Conservation (phyloP, 805 yeast genomes). For the Saccharomycopsis guyanensis region DNA sequence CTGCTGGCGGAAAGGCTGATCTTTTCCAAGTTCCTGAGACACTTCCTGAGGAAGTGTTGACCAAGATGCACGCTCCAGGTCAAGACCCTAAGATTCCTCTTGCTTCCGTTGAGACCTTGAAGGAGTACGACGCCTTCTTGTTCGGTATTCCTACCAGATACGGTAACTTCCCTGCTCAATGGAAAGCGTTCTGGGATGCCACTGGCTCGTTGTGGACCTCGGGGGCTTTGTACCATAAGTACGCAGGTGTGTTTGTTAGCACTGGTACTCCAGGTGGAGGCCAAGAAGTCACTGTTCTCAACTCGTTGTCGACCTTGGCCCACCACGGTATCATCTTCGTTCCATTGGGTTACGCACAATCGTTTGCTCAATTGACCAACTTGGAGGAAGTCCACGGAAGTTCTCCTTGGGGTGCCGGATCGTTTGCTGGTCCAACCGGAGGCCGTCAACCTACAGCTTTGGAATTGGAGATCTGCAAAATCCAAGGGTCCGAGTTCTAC, state of each 20-base stretch:
- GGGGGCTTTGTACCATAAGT: constrained; percentile 64
- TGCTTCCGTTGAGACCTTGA: constrained; percentile 48
- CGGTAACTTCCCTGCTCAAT: constrained; percentile 70
- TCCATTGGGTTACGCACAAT: constrained; percentile 64
- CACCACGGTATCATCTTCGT: constrained; percentile 75
- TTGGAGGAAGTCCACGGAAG: constrained; percentile 70
- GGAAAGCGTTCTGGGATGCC: constrained; percentile 64
- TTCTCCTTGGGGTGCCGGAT: constrained; percentile 83
- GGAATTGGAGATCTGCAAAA: constrained; percentile 54
- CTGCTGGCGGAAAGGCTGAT: constrained; percentile 61
- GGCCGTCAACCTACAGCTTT: constrained; percentile 56
- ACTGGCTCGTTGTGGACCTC: constrained; percentile 71
- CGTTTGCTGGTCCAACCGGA: constrained; percentile 69
- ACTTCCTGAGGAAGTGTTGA: constrained; percentile 49
- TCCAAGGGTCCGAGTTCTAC: constrained; percentile 63
- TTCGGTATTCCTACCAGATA: constrained; percentile 77
- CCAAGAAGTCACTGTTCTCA: constrained; percentile 64
- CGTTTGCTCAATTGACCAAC: constrained; percentile 47
- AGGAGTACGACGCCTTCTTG: constrained; percentile 60
- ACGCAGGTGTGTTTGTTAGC: constrained; percentile 64
- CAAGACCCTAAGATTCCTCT: constrained; percentile 46
- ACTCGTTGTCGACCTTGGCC: constrained; percentile 46
- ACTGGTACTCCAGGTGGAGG: constrained; percentile 75
- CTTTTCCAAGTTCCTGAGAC: constrained; percentile 79
- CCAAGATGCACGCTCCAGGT: constrained; percentile 56